Evolutionary conservation across 2,329 filamentous ascomycete species (phyloP), one percentile per base, ranked within the genome.

Genomic region (Ophiosphaerella narmari): DNA sequence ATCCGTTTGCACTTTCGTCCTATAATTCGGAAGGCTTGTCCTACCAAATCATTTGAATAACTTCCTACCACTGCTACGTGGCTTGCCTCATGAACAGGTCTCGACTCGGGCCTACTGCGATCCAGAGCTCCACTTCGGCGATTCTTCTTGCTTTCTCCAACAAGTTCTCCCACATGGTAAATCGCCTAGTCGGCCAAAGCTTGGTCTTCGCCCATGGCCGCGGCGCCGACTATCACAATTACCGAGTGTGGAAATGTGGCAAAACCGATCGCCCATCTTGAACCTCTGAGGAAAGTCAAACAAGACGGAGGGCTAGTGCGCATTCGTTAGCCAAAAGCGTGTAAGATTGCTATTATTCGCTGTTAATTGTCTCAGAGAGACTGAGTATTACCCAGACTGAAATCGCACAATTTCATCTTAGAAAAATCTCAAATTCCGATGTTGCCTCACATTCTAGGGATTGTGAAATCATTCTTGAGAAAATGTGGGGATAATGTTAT

Each of bases 21-120:
- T 70, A 80, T 29, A 78, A 78, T 12, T 71, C 68, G 3, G 77
- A 78, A 48, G 78, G 78, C 13, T 48, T 78, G 0, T 77, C 78
- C 0, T 67, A 77, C 58, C 18, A 77, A 78, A 47, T 24, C 73
- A 24, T 29, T 65, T 16, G 78, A 78, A 29, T 80, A 75, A 74
- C 62, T 76, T 0, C 16, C 72, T 2, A 55, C 65, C 35, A 52
- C 49, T 7, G 12, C 58, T 5, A 43, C 74, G n/a, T 70, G 70
- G 46, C 54, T 65, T 77, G 14, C 68, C 69, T 6, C 52, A 58
- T 26, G 76, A 78, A 54, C 63, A 63, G 2, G 54, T 68, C 5
- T 64, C 62, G 5, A 65, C 71, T 1, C 18, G 18, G 18, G 4
- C 18, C 18, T 71, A 68, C 43, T 32, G 53, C 16, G 55, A 67